These are phyloP conservation scores for Tolypocladium sp. DNA, from an alignment of 2,329 filamentous ascomycete species.

Conservation along the genomic window DNA sequence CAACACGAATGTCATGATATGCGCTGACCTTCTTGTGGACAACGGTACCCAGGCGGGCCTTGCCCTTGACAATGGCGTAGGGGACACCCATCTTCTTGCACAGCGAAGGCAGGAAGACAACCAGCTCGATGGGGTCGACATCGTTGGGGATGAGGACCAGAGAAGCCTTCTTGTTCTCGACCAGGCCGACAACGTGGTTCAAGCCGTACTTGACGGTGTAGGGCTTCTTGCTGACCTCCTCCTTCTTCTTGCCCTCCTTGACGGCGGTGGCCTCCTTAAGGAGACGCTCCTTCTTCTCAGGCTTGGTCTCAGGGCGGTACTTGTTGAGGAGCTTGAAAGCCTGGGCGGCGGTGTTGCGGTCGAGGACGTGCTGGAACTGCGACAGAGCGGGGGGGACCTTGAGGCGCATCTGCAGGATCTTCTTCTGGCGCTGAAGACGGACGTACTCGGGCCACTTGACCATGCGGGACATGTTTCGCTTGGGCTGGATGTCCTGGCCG, in stretches of 20 bases:
- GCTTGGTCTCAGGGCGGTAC: constrained; percentile 98
- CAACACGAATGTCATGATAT: neutral
- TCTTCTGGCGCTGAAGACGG: constrained; percentile 85
- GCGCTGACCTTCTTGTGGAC: constrained; percentile 91
- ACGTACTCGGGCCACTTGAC: constrained; percentile 99
- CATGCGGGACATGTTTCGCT: constrained; percentile 93
- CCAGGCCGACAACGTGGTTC: constrained; percentile 95
- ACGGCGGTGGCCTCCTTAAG: constrained; percentile 96
- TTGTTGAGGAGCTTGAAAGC: constrained; percentile 99
- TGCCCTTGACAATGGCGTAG: constrained; percentile 99
- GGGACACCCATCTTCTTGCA: constrained; percentile 99
- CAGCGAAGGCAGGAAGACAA: constrained; percentile 96
- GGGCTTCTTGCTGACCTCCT: constrained; percentile 99
- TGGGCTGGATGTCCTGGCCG: constrained; percentile 96
- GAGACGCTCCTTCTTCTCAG: constrained; percentile 99
- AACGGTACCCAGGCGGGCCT: constrained; percentile 96
- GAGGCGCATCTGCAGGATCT: constrained; percentile 96
- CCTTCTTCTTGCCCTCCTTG: constrained; percentile 99
- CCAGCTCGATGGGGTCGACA: constrained; percentile 98
- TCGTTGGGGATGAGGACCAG: constrained; percentile 98
- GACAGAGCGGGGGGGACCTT: constrained; percentile 97
- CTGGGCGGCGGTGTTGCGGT: constrained; percentile 94
- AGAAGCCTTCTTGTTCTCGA: constrained; percentile 99
- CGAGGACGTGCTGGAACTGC: constrained; percentile 95
- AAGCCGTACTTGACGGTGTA: constrained; percentile 99